Evolutionary conservation across 2,329 filamentous ascomycete species (phyloP).

Genomic region (Diatrype stigma): DNA sequence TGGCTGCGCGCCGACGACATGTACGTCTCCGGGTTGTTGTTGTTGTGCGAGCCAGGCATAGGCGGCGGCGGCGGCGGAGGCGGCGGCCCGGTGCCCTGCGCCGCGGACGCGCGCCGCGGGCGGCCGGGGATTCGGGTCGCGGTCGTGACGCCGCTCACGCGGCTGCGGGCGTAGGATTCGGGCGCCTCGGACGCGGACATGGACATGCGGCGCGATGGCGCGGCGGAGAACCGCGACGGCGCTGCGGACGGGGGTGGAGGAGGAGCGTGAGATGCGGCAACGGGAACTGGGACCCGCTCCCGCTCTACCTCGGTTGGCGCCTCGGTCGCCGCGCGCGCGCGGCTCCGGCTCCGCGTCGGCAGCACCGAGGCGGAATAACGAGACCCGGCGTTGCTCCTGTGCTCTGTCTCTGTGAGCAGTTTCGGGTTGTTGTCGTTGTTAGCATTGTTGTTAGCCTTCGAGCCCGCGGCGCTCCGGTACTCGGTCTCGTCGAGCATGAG

Average conservation of each 20-base stretch:
- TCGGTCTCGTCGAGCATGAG: conserved; percentile 39
- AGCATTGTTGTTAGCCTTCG: too few species aligned
- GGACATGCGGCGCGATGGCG: too few species aligned
- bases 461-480: conserved; percentile 35
- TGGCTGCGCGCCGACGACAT: neutral
- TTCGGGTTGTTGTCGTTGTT: conserved; percentile 20
- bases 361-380: conserved; percentile 11
- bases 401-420: conserved; percentile 20
- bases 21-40: neutral
- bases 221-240: too few species aligned
- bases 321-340: conserved; percentile 16
- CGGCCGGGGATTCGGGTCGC: too few species aligned
- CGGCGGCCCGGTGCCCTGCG: neutral
- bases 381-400: conserved; percentile 13
- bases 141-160: neutral
- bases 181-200: neutral
- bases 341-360: conserved; percentile 11
- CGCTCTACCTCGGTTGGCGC: conserved; percentile 22
- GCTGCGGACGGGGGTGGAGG: neutral
- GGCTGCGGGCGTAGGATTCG: neutral
- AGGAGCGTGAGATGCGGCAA: conserved; percentile 22
- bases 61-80: neutral
- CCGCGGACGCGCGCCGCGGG: too few species aligned
- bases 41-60: neutral
- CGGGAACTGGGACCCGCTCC: conserved; percentile 35